Percentiles rank a stretch among this genome's conserved stretches.
Evolutionary conservation across 192 early-diverging fungal genomes (phyloP).

Genomic region (Coemansia furcata): DNA sequence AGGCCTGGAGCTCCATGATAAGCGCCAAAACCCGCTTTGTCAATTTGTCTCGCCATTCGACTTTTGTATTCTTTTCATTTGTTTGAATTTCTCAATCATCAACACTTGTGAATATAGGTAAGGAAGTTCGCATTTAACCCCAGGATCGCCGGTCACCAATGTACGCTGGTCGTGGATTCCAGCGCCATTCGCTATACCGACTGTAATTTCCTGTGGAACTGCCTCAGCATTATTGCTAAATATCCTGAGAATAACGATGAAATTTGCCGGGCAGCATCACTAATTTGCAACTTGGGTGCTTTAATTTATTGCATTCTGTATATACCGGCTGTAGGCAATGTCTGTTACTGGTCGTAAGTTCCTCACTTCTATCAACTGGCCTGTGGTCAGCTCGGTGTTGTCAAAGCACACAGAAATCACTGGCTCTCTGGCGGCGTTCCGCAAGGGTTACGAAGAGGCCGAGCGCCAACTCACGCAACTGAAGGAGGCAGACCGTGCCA

Average conservation of each 20-base stretch:
- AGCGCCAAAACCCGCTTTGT: neutral
- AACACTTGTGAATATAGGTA: neutral
- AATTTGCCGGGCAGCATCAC: neutral
- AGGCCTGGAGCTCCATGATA: neutral
- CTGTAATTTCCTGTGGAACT: neutral
- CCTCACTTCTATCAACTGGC: conserved; percentile 83
- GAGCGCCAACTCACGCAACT: conserved; percentile 78
- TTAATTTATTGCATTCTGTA: neutral
- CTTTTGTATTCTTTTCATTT: neutral
- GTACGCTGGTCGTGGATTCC: neutral
- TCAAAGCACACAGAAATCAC: conserved; percentile 85
- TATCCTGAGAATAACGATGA: neutral
- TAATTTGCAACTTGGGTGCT: neutral
- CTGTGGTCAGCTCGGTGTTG: conserved; percentile 76
- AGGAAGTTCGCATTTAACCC: neutral
- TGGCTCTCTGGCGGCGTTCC: conserved; percentile 82
- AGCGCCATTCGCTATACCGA: neutral
- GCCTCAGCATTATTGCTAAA: neutral
- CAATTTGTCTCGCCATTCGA: neutral
- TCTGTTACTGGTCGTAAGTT: conserved; percentile 58
- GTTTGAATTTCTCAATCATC: neutral
- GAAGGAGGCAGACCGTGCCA: conserved; percentile 71
- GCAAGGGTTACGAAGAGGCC: conserved; percentile 91
- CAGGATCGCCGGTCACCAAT: neutral
- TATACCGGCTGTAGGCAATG: conserved; percentile 18